These are phyloP conservation scores for Xylariaceae sp. DNA, from an alignment of 2,329 filamentous ascomycete genomes.

Conservation along the genomic window DNA sequence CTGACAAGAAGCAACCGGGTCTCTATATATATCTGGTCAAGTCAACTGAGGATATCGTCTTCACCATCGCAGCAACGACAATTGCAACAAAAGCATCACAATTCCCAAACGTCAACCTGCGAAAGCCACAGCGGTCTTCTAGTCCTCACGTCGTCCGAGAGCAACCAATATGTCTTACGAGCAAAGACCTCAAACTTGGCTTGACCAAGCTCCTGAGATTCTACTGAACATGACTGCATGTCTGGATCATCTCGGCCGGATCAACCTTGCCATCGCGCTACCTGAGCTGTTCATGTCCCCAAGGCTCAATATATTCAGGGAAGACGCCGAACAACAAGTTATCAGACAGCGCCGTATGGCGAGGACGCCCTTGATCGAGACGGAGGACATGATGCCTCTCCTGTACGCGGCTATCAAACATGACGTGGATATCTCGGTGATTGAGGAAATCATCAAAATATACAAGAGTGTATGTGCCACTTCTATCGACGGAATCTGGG, in stretches of 20 bases:
- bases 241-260: background rate
- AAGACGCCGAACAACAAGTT: background rate
- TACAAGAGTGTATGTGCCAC: background rate
- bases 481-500: constrained; percentile 11
- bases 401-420: background rate
- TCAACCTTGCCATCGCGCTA: background rate
- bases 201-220: background rate
- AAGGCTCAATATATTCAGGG: background rate
- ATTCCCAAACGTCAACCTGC: background rate
- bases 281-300: constrained; percentile 1
- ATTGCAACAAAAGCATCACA: background rate
- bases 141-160: background rate
- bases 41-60: background rate
- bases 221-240: background rate
- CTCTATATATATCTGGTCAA: background rate
- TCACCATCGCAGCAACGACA: background rate
- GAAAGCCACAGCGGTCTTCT: background rate
- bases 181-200: background rate
- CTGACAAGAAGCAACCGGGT: background rate
- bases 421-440: background rate
- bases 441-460: constrained; percentile 1
- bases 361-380: background rate
- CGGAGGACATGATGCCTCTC: background rate
- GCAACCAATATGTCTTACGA: background rate
- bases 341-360: background rate